Conservation (phyloP, 73 alveolate species). For the Stentor roeselii region DNA sequence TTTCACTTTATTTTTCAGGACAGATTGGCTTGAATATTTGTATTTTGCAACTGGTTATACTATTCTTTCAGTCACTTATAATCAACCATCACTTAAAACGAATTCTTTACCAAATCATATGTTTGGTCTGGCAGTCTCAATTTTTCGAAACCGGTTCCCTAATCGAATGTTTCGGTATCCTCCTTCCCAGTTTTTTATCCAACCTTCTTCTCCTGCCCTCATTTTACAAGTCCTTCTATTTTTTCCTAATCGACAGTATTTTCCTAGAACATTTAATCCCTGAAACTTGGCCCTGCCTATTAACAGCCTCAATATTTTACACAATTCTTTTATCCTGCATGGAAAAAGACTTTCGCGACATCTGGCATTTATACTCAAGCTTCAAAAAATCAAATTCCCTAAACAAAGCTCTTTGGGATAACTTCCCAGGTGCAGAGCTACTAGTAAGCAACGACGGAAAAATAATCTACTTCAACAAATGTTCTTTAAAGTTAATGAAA, state of each 20-base stretch:
- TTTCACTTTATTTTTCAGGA: neutral
- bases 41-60: neutral
- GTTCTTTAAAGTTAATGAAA: neutral
- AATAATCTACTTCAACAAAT: neutral
- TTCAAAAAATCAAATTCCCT: neutral
- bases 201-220: neutral
- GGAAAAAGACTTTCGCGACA: neutral
- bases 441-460: neutral
- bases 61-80: neutral
- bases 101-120: neutral
- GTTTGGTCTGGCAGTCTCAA: neutral
- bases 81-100: neutral
- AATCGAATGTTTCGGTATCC: neutral
- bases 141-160: neutral
- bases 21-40: neutral
- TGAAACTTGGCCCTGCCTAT: neutral
- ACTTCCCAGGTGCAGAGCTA: neutral
- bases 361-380: constrained; percentile 10
- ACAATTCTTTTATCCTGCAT: neutral
- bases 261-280: neutral
- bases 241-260: neutral
- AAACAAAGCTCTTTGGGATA: neutral
- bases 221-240: neutral
- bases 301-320: neutral
- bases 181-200: neutral